Conservation (phyloP, 1,284 basidiomycete species). For the Cystobasidium sp. region DNA sequence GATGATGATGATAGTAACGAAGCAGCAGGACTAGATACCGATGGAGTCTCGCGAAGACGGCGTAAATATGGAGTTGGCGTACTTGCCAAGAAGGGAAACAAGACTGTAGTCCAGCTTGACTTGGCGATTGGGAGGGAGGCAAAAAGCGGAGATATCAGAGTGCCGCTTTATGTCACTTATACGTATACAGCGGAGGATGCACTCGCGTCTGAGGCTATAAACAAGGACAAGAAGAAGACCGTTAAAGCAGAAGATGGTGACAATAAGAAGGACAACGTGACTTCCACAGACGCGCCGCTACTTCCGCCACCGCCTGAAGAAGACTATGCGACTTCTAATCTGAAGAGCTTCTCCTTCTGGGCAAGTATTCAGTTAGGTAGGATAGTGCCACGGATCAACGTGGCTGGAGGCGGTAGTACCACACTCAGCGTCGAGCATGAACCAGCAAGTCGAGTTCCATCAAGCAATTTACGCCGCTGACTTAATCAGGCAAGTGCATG, state of each 20-base stretch:
- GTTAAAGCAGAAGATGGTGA: conserved; percentile 64
- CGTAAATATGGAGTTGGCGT: conserved; percentile 68
- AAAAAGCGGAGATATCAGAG: conserved; percentile 69
- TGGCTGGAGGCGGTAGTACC: conserved; percentile 9
- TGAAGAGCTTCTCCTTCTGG: conserved; percentile 85
- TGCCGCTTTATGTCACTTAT: conserved; percentile 70
- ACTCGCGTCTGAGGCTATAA: conserved; percentile 58
- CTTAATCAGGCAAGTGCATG: not conserved
- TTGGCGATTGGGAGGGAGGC: conserved; percentile 76
- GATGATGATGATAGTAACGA: conserved; percentile 64
- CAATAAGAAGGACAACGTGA: conserved; percentile 59
- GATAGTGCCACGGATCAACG: conserved; percentile 57
- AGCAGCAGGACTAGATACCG: conserved; percentile 48
- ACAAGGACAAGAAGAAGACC: conserved; percentile 65
- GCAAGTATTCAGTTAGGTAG: conserved; percentile 76
- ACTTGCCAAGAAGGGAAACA: conserved; percentile 80
- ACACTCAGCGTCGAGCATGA: not conserved
- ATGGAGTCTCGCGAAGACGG: conserved; percentile 53
- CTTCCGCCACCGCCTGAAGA: conserved; percentile 1
- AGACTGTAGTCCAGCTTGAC: conserved; percentile 81
- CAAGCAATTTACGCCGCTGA: conserved; percentile 2
- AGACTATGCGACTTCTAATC: conserved; percentile 59
- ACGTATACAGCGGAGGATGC: conserved; percentile 85
- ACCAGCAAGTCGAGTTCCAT: conserved; percentile 16
- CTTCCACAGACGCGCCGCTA: not conserved